Evolutionary conservation across 2,329 filamentous ascomycete genomes (phyloP).

Genomic region (Albifimbria verrucaria): DNA sequence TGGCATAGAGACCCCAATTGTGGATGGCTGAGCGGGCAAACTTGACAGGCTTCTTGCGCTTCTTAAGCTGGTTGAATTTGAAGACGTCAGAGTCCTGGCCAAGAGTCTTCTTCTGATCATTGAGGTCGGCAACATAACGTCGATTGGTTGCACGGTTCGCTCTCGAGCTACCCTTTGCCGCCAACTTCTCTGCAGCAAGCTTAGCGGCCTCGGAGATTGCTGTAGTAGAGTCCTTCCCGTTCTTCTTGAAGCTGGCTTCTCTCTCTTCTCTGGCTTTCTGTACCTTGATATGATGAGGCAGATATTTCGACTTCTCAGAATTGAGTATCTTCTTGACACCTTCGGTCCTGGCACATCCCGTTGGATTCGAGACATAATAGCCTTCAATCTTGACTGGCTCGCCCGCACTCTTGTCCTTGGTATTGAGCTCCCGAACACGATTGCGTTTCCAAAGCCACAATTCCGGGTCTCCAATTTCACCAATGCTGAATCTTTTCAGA

Average conservation of each 20-base stretch:
- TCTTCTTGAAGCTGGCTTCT: slow-evolving; percentile 69
- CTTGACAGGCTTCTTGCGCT: slow-evolving; percentile 98
- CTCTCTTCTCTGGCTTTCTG: slow-evolving; percentile 87
- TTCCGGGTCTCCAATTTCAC: slow-evolving; percentile 46
- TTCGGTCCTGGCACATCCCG: slow-evolving; percentile 87
- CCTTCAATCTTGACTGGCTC: slow-evolving; percentile 49
- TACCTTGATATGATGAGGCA: slow-evolving; percentile 96
- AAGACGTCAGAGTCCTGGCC: slow-evolving; percentile 85
- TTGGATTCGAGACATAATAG: slow-evolving; percentile 80
- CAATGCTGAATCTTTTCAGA: slow-evolving; percentile 42
- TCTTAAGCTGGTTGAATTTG: slow-evolving; percentile 98
- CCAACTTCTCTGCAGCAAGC: slow-evolving; percentile 73
- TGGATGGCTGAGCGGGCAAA: slow-evolving; percentile 97
- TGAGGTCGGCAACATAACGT: slow-evolving; percentile 89
- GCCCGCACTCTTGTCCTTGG: slow-evolving; percentile 21
- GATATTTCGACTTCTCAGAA: slow-evolving; percentile 95
- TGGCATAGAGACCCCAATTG: slow-evolving; percentile 97
- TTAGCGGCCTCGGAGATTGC: slow-evolving; percentile 69
- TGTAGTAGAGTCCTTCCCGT: slow-evolving; percentile 61
- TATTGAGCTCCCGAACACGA: slow-evolving; percentile 54
- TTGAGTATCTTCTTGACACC: slow-evolving; percentile 94
- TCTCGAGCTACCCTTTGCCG: slow-evolving; percentile 85
- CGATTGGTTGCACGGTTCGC: slow-evolving; percentile 95
- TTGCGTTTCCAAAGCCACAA: slow-evolving; percentile 57
- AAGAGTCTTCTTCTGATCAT: slow-evolving; percentile 86